These are phyloP conservation scores for Fraxinus quadrangulata DNA, from an alignment of 257 asterid genomes.

Conservation along the genomic window DNA sequence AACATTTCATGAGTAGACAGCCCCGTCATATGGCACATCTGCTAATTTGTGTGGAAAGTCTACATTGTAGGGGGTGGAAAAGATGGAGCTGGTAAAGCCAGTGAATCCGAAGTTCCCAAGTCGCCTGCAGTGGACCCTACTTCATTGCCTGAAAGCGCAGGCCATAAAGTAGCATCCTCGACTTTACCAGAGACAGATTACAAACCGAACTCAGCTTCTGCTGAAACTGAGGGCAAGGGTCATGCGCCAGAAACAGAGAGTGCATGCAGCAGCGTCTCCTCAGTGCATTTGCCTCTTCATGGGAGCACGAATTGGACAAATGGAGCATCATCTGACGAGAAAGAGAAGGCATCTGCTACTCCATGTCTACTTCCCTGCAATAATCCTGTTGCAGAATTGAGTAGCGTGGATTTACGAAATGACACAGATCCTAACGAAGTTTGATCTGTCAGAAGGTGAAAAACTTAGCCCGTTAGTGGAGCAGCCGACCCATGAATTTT, in stretches of 20 bases:
- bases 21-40: not conserved
- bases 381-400: constrained; percentile 25
- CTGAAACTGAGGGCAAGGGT: constrained; percentile 27
- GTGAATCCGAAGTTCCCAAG: constrained; percentile 49
- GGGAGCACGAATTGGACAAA: constrained; percentile 30
- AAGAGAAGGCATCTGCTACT: constrained; percentile 24
- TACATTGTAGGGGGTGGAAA: constrained; percentile 59
- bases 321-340: constrained; percentile 32
- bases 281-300: constrained; percentile 32
- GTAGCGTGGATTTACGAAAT: constrained; percentile 19
- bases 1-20: not conserved
- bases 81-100: constrained; percentile 50
- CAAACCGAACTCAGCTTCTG: constrained; percentile 23
- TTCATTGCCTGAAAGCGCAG: constrained; percentile 42
- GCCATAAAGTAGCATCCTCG: constrained; percentile 31
- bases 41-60: constrained; percentile 9
- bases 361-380: constrained; percentile 28
- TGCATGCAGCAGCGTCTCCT: not conserved
- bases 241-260: constrained; percentile 22
- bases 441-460: constrained; percentile 6
- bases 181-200: constrained; percentile 31
- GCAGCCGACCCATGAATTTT: not conserved
- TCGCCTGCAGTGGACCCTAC: constrained; percentile 23
- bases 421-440: constrained; percentile 28
- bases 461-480: not conserved